A percentile compares a stretch with the other conserved stretches of the same genome.
These are phyloP conservation scores for Fusarium brachygibbosum DNA, from an alignment of 2,329 filamentous ascomycete species.

Conservation along the genomic window DNA sequence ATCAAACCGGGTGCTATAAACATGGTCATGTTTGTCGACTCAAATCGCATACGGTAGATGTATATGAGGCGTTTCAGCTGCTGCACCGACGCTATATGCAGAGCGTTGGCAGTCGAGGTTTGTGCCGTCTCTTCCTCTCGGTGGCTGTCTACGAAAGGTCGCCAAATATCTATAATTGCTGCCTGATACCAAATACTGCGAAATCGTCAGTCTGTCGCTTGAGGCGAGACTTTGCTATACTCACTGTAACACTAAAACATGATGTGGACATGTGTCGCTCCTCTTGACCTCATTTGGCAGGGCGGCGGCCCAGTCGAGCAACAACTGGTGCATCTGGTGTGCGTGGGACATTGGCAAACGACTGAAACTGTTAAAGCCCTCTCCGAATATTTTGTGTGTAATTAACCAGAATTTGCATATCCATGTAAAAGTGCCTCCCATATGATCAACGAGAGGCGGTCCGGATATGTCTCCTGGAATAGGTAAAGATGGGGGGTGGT, in stretches of 20 bases:
- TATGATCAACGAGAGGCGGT: neutral
- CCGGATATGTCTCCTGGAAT: conserved; percentile 19
- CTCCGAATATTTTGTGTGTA: neutral
- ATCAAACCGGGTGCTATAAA: conserved; percentile 6
- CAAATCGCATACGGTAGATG: conserved; percentile 15
- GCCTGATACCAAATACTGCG: conserved; percentile 17
- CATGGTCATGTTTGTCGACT: conserved; percentile 20
- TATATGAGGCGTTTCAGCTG: conserved; percentile 19
- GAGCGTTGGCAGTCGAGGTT: neutral
- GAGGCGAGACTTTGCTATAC: accelerated
- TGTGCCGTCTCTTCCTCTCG: accelerated
- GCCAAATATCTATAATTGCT: conserved; percentile 19
- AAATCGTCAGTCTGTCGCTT: neutral
- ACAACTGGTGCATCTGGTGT: neutral
- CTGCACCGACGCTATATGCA: neutral
- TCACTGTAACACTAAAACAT: conserved; percentile 25
- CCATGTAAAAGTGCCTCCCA: conserved; percentile 24
- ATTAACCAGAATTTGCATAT: conserved; percentile 23
- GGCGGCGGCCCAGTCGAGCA: conserved; percentile 2
- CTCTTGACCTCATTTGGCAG: conserved; percentile 12
- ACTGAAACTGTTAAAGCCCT: neutral
- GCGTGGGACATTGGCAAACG: conserved; percentile 9
- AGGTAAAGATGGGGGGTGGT: neutral
- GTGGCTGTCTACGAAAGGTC: neutral
- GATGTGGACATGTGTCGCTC: conserved; percentile 1